Conservation (phyloP, 2,329 filamentous ascomycete species). For the Fusarium sp. region DNA sequence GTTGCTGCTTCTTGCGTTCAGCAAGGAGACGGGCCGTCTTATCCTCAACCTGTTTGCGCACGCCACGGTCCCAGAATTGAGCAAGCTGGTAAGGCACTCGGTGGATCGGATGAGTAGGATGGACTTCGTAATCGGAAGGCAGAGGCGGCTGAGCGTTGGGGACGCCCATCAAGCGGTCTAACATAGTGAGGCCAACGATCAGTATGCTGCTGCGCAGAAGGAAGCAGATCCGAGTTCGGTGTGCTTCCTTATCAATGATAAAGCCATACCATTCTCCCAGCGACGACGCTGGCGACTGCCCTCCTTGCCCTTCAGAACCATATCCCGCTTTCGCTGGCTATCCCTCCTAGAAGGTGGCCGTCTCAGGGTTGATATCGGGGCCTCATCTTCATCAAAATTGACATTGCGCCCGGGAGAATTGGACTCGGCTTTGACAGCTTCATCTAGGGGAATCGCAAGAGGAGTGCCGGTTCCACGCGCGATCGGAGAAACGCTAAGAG, state of each 20-base stretch:
- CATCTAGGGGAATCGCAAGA: conserved; percentile 81
- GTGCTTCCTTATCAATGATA: background rate
- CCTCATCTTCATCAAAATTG: conserved; percentile 22
- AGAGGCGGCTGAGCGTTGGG: conserved; percentile 86
- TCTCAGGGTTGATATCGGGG: conserved; percentile 49
- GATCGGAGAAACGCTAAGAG: conserved; percentile 62
- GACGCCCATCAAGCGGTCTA: conserved; percentile 87
- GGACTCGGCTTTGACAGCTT: conserved; percentile 43
- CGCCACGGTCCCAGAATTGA: conserved; percentile 76
- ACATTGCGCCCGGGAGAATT: conserved; percentile 30
- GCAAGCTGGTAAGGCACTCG: conserved; percentile 90
- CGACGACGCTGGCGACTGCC: conserved; percentile 85
- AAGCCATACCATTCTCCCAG: conserved; percentile 87
- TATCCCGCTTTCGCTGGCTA: conserved; percentile 71
- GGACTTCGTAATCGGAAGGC: conserved; percentile 83
- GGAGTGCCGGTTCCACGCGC: conserved; percentile 69
- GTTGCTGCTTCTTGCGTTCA: conserved; percentile 58
- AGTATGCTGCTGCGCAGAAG: conserved; percentile 9
- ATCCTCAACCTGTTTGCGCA: conserved; percentile 60
- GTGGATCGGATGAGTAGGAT: conserved; percentile 81
- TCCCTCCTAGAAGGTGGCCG: conserved; percentile 62
- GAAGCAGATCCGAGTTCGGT: background rate
- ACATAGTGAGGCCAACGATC: conserved; percentile 12
- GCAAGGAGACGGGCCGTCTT: conserved; percentile 52
- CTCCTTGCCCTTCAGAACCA: conserved; percentile 87